These are phyloP conservation scores for Didymella lethalis DNA, from an alignment of 2,329 filamentous ascomycete species.

Conservation along the genomic window DNA sequence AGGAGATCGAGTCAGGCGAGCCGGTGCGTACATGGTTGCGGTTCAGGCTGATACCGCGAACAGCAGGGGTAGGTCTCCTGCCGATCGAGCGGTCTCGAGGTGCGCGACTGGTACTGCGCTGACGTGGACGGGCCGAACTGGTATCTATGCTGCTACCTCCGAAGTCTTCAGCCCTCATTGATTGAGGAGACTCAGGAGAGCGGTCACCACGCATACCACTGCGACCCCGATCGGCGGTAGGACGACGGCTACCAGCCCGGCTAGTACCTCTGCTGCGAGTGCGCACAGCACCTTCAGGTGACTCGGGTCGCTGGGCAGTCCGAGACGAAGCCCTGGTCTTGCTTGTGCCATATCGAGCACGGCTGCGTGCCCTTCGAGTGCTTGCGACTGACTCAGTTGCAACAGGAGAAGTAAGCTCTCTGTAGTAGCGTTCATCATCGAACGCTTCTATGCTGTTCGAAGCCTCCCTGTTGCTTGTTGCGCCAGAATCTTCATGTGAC, in stretches of 20 bases:
- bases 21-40: constrained; percentile 44
- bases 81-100: constrained; percentile 54
- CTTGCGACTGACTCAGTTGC: constrained; percentile 49
- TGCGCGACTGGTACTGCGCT: constrained; percentile 61
- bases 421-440: constrained; percentile 59
- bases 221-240: constrained; percentile 44
- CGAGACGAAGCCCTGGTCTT: constrained; percentile 51
- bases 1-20: constrained; percentile 48
- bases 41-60: constrained; percentile 45
- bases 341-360: constrained; percentile 42
- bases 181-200: constrained; percentile 83
- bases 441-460: constrained; percentile 55
- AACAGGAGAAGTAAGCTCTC: constrained; percentile 46
- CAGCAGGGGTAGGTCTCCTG: constrained; percentile 39
- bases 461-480: constrained; percentile 57
- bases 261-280: constrained; percentile 44
- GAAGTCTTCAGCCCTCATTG: constrained; percentile 70
- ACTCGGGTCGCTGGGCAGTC: constrained; percentile 43
- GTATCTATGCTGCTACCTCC: constrained; percentile 67
- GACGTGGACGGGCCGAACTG: constrained; percentile 61
- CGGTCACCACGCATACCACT: constrained; percentile 55
- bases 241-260: constrained; percentile 48
- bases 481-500: constrained; percentile 80
- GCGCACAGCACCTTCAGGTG: constrained; percentile 42
- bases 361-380: constrained; percentile 47